Percentiles rank a stretch among this genome's conserved stretches.
phyloP scores from a whole-genome alignment of 306 rosid species.

The Citrullus mucosospermus region DNA sequence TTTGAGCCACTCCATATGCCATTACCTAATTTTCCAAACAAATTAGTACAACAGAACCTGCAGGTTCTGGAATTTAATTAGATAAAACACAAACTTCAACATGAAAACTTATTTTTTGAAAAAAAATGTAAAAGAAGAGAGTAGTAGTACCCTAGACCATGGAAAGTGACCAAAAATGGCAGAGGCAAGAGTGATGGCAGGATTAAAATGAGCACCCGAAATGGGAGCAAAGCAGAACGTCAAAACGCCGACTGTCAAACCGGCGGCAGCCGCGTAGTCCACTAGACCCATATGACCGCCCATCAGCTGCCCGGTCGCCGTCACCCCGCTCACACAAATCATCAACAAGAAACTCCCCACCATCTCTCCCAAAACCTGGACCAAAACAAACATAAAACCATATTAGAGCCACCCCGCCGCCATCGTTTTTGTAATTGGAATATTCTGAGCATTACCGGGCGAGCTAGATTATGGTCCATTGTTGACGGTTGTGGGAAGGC shows the following conservation, averaged over 20 bases:
- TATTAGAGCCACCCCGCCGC: neutral
- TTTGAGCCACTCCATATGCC: conserved; percentile 47
- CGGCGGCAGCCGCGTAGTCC: conserved; percentile 75
- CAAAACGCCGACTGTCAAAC: conserved; percentile 64
- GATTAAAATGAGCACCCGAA: conserved; percentile 86
- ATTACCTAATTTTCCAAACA: conserved; percentile 28
- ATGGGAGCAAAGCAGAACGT: conserved; percentile 56
- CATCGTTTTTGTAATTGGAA: neutral
- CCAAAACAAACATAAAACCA: neutral
- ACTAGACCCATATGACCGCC: conserved; percentile 41
- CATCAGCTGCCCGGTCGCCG: conserved; percentile 38
- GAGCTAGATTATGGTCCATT: neutral
- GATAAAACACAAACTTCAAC: no score
- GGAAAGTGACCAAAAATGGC: conserved; percentile 72
- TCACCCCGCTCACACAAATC: conserved; percentile 61
- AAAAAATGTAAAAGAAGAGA: neutral
- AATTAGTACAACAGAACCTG: no score
- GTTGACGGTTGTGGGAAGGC: neutral
- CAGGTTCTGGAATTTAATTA: no score
- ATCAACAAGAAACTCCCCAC: conserved; percentile 67
- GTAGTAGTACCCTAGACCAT: conserved; percentile 44
- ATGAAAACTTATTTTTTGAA: no score
- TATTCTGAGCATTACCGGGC: neutral
- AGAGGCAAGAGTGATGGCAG: conserved; percentile 72
- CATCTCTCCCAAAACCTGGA: conserved; percentile 68